Evolutionary conservation across 805 yeast species (phyloP).

Genomic region (Barnettozyma pratensis): DNA sequence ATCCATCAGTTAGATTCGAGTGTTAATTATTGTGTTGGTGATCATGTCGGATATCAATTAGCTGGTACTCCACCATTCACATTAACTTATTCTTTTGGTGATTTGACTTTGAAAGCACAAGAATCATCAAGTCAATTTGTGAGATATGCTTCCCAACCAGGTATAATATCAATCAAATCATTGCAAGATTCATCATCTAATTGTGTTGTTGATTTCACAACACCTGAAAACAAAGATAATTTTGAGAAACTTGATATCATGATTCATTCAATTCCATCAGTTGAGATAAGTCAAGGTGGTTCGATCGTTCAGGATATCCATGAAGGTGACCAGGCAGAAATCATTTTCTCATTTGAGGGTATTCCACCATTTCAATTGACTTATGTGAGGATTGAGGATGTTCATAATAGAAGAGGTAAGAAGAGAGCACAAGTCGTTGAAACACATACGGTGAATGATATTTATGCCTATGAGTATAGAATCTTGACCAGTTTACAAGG

Average conservation of each 20-base stretch:
- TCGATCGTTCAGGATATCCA: slow-evolving; percentile 75
- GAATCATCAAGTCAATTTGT: slow-evolving; percentile 45
- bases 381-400: slow-evolving; percentile 66
- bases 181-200: slow-evolving; percentile 70
- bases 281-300: slow-evolving; percentile 79
- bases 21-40: slow-evolving; percentile 84
- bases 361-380: slow-evolving; percentile 87
- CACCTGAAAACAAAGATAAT: slow-evolving; percentile 28
- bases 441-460: slow-evolving; percentile 50
- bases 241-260: slow-evolving; percentile 30
- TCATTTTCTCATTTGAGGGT: slow-evolving; percentile 77
- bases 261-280: slow-evolving; percentile 66
- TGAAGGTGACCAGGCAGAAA: slow-evolving; percentile 92
- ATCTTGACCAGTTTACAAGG: slow-evolving; percentile 85
- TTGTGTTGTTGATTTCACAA: slow-evolving; percentile 61
- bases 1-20: slow-evolving; percentile 41
- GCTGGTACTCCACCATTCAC: slow-evolving; percentile 79
- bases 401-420: slow-evolving; percentile 33
- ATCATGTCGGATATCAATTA: slow-evolving; percentile 69
- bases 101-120: slow-evolving; percentile 49
- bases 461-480: slow-evolving; percentile 62
- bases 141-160: slow-evolving; percentile 78
- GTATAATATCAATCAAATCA: slow-evolving; percentile 61
- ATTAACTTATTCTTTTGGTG: slow-evolving; percentile 70
- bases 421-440: slow-evolving; percentile 58